phyloP scores from a whole-genome alignment of 2,329 filamentous ascomycete genomes.

The Cytospora schulzeri region DNA sequence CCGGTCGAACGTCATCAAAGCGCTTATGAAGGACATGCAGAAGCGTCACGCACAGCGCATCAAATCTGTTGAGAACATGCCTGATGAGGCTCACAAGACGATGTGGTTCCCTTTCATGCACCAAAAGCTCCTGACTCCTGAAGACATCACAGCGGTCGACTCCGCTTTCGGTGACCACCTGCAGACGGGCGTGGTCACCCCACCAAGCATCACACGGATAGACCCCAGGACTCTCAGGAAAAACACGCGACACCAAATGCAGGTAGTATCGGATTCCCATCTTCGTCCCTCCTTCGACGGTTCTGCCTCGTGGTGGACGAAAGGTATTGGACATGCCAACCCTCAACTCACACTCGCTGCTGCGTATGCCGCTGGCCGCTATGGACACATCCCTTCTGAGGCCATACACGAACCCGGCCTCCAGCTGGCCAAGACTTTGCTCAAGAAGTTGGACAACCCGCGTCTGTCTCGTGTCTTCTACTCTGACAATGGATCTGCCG shows the following conservation, averaged over 20 bases:
- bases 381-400: slow-evolving; percentile 87
- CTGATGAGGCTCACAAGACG: slow-evolving; percentile 57
- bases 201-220: background rate
- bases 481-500: slow-evolving; percentile 82
- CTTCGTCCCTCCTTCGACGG: slow-evolving; percentile 75
- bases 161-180: slow-evolving; percentile 81
- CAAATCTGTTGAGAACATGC: slow-evolving; percentile 61
- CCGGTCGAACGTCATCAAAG: slow-evolving; percentile 2
- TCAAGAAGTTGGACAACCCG: slow-evolving; percentile 62
- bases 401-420: slow-evolving; percentile 79
- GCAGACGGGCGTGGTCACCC: slow-evolving; percentile 50
- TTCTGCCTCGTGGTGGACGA: slow-evolving; percentile 90
- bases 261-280: slow-evolving; percentile 33
- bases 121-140: slow-evolving; percentile 63
- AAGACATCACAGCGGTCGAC: slow-evolving; percentile 74
- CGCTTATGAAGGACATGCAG: background rate
- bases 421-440: slow-evolving; percentile 64
- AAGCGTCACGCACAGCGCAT: slow-evolving; percentile 48
- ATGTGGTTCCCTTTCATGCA: slow-evolving; percentile 93
- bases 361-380: slow-evolving; percentile 79
- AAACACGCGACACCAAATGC: slow-evolving; percentile 25
- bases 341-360: slow-evolving; percentile 71
- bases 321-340: slow-evolving; percentile 81
- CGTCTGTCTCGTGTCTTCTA: slow-evolving; percentile 75
- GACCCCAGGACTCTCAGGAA: background rate